Evolutionary conservation across 2,329 filamentous ascomycete species (phyloP).

Genomic region (Cordyceps sp.): DNA sequence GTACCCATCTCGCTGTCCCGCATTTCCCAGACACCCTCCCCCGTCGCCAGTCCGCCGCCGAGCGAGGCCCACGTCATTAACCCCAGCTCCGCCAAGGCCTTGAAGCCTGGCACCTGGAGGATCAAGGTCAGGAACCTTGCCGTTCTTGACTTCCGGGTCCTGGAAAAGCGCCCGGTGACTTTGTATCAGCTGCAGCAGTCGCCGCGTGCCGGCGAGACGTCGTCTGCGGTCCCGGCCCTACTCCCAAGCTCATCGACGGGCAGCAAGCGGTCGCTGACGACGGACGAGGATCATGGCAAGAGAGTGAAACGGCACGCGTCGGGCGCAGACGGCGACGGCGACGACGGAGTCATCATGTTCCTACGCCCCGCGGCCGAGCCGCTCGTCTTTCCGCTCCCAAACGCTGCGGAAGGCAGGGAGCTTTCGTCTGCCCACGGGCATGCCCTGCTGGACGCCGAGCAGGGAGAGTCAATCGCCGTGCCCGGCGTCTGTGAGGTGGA

Average conservation of each 20-base stretch:
- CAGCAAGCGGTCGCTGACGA: conserved; percentile 31
- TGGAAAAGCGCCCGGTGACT: conserved; percentile 34
- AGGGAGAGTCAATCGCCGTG: conserved; percentile 30
- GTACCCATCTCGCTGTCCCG: conserved; percentile 32
- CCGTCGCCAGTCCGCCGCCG: conserved; percentile 18
- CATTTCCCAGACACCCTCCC: conserved; percentile 22
- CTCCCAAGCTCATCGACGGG: conserved; percentile 19
- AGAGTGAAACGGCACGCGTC: conserved; percentile 25
- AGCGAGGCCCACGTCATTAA: conserved; percentile 27
- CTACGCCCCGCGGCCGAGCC: conserved; percentile 30
- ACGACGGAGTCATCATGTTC: conserved; percentile 39
- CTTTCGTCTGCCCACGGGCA: conserved; percentile 28
- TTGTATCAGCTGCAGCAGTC: conserved; percentile 17
- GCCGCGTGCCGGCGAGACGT: conserved; percentile 11
- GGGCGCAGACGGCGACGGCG: conserved; percentile 12
- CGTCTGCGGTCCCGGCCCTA: conserved; percentile 15
- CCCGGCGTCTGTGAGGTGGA: conserved; percentile 33
- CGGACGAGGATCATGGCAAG: conserved; percentile 24
- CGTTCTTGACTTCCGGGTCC: conserved; percentile 39
- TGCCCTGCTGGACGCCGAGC: conserved; percentile 31
- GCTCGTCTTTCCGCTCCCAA: conserved; percentile 34
- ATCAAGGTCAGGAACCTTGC: conserved; percentile 31
- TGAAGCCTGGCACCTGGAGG: conserved; percentile 39
- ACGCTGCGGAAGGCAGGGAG: conserved; percentile 27
- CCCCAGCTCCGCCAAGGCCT: conserved; percentile 25